Evolutionary conservation across 73 alveolate genomes (phyloP), one percentile per base, ranked within the genome.

Genomic region (Symbiodinium natans): DNA sequence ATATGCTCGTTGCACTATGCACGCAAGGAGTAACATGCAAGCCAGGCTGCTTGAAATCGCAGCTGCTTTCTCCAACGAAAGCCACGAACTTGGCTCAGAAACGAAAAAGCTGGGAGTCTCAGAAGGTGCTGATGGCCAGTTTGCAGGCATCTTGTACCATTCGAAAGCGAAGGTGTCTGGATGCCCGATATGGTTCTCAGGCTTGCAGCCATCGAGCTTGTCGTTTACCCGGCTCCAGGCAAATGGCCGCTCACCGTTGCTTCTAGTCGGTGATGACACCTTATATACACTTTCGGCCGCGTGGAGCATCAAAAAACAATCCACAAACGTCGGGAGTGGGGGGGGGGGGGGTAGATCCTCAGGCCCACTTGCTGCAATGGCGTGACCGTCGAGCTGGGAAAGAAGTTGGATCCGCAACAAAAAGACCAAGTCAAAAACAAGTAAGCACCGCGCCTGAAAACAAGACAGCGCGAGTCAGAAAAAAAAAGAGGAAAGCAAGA

Each of bases 161-260:
- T 68, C 34, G 52, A 90, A 90, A 59, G 68, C 97, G 39, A 90
- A 90, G 88, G 97, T 73, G 77, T 90, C 88, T n/a, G 97, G 97
- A 46, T 90, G 97, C 27, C 97, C 97, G 77, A 40, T 15, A 56
- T 82, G 90, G 59, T 82, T 34, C 8, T 80, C 74, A 39, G 39
- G 48, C 73, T 39, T 56, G 73, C 95, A 88, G 80, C 95, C 95
- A 40, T 88, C 95, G 29, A 73, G 80, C n/a, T 73, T 25, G 40
- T 84, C 40, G 46, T 90, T 90, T 89, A 90, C 97, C 54, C 80
- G 59, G 80, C 97, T 90, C 97, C 97, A 90, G 2, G 97, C 39
- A 42, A 90, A 90, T 9, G 97, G 97, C 33, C 80, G 97, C 41
- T 90, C 97, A 10, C 80, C 88, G 29, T 54, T 46, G 34, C 89